These are phyloP conservation scores for Vitellaria paradoxa DNA, from an alignment of 179 eudicot genomes.

Conservation along the genomic window DNA sequence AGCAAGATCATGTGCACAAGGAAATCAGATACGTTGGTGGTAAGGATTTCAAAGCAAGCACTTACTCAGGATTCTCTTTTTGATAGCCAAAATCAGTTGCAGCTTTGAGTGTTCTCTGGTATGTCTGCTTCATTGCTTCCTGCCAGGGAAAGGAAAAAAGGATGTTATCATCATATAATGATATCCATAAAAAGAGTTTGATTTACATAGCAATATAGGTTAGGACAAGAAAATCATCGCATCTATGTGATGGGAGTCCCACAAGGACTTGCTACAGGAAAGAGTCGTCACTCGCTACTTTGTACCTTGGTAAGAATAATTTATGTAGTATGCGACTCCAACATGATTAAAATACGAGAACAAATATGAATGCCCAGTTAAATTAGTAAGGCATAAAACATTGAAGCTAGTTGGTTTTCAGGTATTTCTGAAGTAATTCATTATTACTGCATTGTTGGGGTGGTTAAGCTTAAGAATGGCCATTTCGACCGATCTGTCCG, in stretches of 20 bases:
- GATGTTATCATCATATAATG: neutral
- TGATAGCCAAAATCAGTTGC: conserved; percentile 86
- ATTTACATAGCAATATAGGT: neutral
- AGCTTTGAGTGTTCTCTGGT: conserved; percentile 78
- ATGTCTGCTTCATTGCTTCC: conserved; percentile 98
- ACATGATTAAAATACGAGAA: neutral
- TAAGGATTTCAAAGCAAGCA: conserved; percentile 2
- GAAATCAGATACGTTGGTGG: neutral
- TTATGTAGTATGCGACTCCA: neutral
- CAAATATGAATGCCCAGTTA: neutral
- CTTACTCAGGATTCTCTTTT: conserved; percentile 99
- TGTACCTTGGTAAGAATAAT: neutral
- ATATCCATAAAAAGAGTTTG: neutral
- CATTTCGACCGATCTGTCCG: no score
- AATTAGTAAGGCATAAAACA: neutral
- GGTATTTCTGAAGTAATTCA: neutral
- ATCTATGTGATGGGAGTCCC: neutral
- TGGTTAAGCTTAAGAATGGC: no score
- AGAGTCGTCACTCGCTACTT: neutral
- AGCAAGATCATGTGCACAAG: neutral
- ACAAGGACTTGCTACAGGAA: neutral
- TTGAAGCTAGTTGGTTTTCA: neutral
- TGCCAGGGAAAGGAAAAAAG: conserved; percentile 34
- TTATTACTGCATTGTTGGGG: neutral
- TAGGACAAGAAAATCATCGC: conserved; percentile 3